Evolutionary conservation across 768 basidiomycete species (phyloP), one percentile per base, ranked within the genome.

Genomic region (Kwoniella sp.): DNA sequence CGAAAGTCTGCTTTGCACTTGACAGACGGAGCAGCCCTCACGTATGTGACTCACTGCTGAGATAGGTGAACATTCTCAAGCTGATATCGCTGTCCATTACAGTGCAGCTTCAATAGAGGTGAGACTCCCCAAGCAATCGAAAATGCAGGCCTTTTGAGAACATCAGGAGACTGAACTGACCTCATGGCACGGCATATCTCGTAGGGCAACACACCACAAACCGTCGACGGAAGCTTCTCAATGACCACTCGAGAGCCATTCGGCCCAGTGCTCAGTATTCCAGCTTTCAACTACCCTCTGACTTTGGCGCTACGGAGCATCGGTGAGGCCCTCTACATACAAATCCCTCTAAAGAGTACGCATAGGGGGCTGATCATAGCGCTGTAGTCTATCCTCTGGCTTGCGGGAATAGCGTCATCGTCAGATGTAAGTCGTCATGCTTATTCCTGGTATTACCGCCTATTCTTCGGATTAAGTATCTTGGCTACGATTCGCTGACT

Each of bases 401-500:
- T 60, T 81, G 79, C 23, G 83, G 83, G 0, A 84, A 84, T 70
- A 76, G 80, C 3, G 77, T 79, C 51, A 60, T 82, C 15, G 55
- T 82, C 48, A 81, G 81, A 67, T 57, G 73, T 70, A 51, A 58
- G 70, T 60, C 2, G 50, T 4, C 41, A 5, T 13, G 34, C 34
- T 13, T 13, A 37, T 37, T 7, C 34, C 34, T 37, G n/a, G n/a
- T n/a, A n/a, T n/a, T n/a, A n/a, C n/a, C n/a, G n/a, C n/a, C n/a
- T n/a, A n/a, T n/a, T n/a, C n/a, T n/a, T n/a, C n/a, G n/a, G n/a
- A n/a, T n/a, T n/a, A n/a, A n/a, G n/a, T n/a, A n/a, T n/a, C n/a
- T n/a, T n/a, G n/a, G n/a, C n/a, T n/a, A n/a, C n/a, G n/a, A n/a
- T n/a, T n/a, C 38, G 23, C 50, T 51, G 50, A 51, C 25, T 20